phyloP scores from a whole-genome alignment of 2,329 filamentous ascomycete species.

The Leptographium wingfieldii region DNA sequence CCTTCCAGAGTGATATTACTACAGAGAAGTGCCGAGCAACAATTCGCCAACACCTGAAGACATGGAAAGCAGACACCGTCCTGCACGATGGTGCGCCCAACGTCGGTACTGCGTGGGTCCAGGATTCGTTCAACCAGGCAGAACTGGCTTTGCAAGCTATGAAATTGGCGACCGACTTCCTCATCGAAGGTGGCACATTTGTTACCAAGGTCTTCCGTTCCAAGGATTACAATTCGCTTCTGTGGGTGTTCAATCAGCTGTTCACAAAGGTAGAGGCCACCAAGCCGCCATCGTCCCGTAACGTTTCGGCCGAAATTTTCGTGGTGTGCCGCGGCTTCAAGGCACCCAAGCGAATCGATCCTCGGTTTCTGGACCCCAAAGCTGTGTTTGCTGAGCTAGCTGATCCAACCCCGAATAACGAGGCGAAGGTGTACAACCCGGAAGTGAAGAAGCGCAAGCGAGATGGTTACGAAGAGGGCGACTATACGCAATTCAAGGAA shows the following conservation, averaged over 20 bases:
- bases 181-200: constrained; percentile 79
- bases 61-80: constrained; percentile 91
- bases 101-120: constrained; percentile 94
- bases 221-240: constrained; percentile 88
- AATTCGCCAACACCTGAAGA: constrained; percentile 80
- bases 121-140: constrained; percentile 96
- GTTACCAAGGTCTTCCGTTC: constrained; percentile 96
- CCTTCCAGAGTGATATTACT: constrained; percentile 96
- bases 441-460: constrained; percentile 95
- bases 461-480: constrained; percentile 94
- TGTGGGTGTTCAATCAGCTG: constrained; percentile 97
- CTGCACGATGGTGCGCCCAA: constrained; percentile 96
- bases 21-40: constrained; percentile 91
- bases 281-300: constrained; percentile 89
- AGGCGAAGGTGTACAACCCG: constrained; percentile 95
- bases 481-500: constrained; percentile 87
- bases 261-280: constrained; percentile 94
- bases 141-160: constrained; percentile 82
- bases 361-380: constrained; percentile 78
- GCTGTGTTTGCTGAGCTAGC: constrained; percentile 88
- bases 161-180: constrained; percentile 88
- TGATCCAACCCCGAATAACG: constrained; percentile 79
- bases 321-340: constrained; percentile 94
- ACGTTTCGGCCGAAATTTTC: constrained; percentile 96
- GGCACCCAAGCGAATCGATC: constrained; percentile 85